Percentiles rank a stretch among this genome's conserved stretches.
Evolutionary conservation across 2,329 filamentous ascomycete genomes (phyloP).

Genomic region (Mycogone perniciosa): DNA sequence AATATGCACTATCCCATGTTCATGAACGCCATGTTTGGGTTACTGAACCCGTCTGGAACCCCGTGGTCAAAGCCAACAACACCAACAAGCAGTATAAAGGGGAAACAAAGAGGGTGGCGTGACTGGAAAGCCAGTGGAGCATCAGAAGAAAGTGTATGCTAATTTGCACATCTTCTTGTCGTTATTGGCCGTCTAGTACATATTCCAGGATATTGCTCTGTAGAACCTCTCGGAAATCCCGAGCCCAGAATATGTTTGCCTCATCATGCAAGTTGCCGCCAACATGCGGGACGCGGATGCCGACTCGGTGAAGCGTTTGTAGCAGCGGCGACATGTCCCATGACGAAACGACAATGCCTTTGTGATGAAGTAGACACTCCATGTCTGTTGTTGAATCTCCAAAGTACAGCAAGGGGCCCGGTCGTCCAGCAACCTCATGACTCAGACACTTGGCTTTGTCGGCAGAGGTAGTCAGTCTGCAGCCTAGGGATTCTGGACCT

Average conservation of each 20-base stretch:
- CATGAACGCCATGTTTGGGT: background rate
- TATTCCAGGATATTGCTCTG: slow-evolving; percentile 21
- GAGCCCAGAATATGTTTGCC: slow-evolving; percentile 34
- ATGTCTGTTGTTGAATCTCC: slow-evolving; percentile 54
- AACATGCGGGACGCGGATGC: slow-evolving; percentile 33
- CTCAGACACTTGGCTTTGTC: slow-evolving; percentile 38
- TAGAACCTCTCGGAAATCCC: slow-evolving; percentile 38
- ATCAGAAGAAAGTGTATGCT: no score
- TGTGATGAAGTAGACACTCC: slow-evolving; percentile 41
- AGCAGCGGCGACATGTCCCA: slow-evolving; percentile 29
- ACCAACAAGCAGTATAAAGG: background rate
- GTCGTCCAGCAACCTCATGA: background rate
- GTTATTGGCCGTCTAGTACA: background rate
- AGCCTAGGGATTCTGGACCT: slow-evolving; percentile 30
- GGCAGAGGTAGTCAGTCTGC: slow-evolving; percentile 30
- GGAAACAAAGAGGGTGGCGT: no score
- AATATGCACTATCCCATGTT: background rate
- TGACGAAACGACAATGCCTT: slow-evolving; percentile 43
- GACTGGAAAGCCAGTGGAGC: no score
- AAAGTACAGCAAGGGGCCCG: slow-evolving; percentile 39
- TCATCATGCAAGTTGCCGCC: slow-evolving; percentile 10
- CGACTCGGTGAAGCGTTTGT: slow-evolving; percentile 31
- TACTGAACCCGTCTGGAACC: background rate
- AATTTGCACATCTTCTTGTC: no score
- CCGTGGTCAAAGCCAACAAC: no score